A percentile compares a stretch with the other conserved stretches of the same genome.
These are phyloP conservation scores for Penicillium subrubescens DNA, from an alignment of 495 filamentous ascomycete genomes.

Conservation along the genomic window DNA sequence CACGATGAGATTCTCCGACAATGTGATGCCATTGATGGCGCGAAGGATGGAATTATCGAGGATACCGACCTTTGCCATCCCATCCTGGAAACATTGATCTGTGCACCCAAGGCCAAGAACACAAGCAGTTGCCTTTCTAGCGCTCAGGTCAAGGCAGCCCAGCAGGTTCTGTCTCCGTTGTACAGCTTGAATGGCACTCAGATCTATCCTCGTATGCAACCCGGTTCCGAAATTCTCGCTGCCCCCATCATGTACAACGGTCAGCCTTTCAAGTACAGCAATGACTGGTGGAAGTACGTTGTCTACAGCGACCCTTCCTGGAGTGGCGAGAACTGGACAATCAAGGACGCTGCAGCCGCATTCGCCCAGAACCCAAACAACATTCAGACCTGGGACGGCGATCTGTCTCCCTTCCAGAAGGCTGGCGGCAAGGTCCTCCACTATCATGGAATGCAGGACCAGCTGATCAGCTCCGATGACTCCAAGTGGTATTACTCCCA, in stretches of 20 bases:
- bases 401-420: conserved; percentile 45
- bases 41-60: conserved; percentile 66
- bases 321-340: conserved; percentile 42
- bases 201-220: conserved; percentile 58
- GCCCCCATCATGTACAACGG: conserved; percentile 40
- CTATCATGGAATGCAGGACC: conserved; percentile 53
- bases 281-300: conserved; percentile 56
- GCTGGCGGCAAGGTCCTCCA: conserved; percentile 52
- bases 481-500: conserved; percentile 48
- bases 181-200: conserved; percentile 52
- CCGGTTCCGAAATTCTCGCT: conserved; percentile 41
- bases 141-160: conserved; percentile 56
- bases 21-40: conserved; percentile 66
- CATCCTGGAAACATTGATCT: conserved; percentile 54
- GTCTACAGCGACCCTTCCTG: conserved; percentile 55
- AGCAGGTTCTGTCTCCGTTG: conserved; percentile 57
- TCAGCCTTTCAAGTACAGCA: conserved; percentile 40
- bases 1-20: conserved; percentile 62
- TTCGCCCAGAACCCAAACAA: conserved; percentile 48
- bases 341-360: conserved; percentile 41
- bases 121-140: conserved; percentile 55
- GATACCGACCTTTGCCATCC: conserved; percentile 61
- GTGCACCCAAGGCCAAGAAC: conserved; percentile 35
- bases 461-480: conserved; percentile 45
- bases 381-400: conserved; percentile 52